Evolutionary conservation across 106 monocot species (phyloP).

Genomic region (Dendrobium huoshanense): DNA sequence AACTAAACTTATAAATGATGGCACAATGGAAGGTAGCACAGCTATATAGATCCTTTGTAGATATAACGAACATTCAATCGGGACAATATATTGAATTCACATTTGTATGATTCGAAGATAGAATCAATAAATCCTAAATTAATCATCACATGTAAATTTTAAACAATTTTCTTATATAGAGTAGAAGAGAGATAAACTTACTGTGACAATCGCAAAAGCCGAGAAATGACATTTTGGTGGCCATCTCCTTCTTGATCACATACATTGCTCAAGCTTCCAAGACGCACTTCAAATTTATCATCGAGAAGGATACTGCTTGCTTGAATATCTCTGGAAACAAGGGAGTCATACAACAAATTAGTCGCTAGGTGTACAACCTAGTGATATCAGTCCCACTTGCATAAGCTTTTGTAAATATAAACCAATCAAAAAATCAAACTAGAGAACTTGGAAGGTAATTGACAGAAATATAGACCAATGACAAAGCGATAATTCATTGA

Average conservation of each 20-base stretch:
- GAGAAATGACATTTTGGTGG: neutral
- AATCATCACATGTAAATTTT: too few relatives aligned
- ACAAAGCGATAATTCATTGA: too few relatives aligned
- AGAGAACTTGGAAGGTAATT: too few relatives aligned
- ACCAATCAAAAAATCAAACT: too few relatives aligned
- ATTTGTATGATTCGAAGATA: too few relatives aligned
- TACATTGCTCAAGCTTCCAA: neutral
- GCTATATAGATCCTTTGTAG: neutral
- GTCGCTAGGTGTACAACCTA: too few relatives aligned
- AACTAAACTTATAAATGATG: neutral
- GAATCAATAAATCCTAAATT: too few relatives aligned
- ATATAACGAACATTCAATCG: neutral
- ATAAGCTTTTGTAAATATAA: too few relatives aligned
- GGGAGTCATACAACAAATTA: neutral
- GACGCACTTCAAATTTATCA: constrained; percentile 28
- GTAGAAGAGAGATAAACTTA: neutral
- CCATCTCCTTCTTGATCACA: neutral
- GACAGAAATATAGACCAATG: too few relatives aligned
- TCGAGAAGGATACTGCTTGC: constrained; percentile 49
- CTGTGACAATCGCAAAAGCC: neutral
- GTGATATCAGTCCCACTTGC: too few relatives aligned
- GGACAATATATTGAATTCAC: too few relatives aligned
- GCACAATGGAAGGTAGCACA: neutral
- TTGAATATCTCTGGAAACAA: constrained; percentile 6
- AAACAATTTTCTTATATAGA: too few relatives aligned